Evolutionary conservation across 139 green algal genomes (phyloP).

Genomic region (Nannochloris sp.): DNA sequence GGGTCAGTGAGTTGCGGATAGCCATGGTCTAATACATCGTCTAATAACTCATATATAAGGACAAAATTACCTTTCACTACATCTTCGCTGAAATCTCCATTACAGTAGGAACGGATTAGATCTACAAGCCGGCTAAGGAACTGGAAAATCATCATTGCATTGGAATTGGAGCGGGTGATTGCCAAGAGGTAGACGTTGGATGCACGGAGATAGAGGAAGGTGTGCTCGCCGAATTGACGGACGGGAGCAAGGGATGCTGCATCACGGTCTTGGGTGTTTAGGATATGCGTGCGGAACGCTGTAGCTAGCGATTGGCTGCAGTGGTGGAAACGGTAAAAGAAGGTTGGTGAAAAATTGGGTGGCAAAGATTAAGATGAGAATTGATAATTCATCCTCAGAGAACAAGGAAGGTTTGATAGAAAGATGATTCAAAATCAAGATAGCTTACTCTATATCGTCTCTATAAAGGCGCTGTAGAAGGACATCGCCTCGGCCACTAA

Average conservation of each 20-base stretch:
- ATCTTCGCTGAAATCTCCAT: slow-evolving; percentile 75
- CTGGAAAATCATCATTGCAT: slow-evolving; percentile 84
- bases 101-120: slow-evolving; percentile 85
- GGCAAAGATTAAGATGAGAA: not conserved
- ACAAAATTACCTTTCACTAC: slow-evolving; percentile 87
- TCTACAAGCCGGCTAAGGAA: slow-evolving; percentile 82
- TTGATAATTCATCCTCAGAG: no score
- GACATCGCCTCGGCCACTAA: slow-evolving; percentile 89
- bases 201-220: slow-evolving; percentile 81
- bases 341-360: not conserved
- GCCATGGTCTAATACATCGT: slow-evolving; percentile 83
- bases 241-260: slow-evolving; percentile 53
- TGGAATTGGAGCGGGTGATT: slow-evolving; percentile 84
- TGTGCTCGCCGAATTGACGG: slow-evolving; percentile 58
- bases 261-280: slow-evolving; percentile 61
- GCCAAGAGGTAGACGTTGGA: slow-evolving; percentile 89
- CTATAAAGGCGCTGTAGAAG: slow-evolving; percentile 86
- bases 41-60: slow-evolving; percentile 95
- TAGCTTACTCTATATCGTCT: slow-evolving; percentile 83
- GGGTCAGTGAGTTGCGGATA: slow-evolving; percentile 85
- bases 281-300: slow-evolving; percentile 81
- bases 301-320: slow-evolving; percentile 72
- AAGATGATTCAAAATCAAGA: not conserved
- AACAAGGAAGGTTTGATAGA: not conserved
- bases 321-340: no score